phyloP scores from a whole-genome alignment of 2,329 filamentous ascomycete species.

The Neodidymelliopsis sp. region DNA sequence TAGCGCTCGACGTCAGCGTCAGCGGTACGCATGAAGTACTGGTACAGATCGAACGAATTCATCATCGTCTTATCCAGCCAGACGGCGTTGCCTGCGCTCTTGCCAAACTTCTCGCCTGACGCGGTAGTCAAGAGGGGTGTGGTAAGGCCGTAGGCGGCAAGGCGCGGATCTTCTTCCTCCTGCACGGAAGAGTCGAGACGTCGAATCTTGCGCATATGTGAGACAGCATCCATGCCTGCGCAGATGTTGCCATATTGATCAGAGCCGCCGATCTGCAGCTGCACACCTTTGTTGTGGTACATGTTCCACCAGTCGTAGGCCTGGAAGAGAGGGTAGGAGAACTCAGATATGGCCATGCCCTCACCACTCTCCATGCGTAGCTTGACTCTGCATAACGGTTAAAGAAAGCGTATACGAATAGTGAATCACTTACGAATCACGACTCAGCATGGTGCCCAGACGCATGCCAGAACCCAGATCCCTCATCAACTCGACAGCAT shows the following conservation, averaged over 20 bases:
- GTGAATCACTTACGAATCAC: constrained; percentile 75
- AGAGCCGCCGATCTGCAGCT: constrained; percentile 91
- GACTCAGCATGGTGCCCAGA: constrained; percentile 84
- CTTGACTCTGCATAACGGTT: constrained; percentile 67
- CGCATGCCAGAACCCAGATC: constrained; percentile 76
- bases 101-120: constrained; percentile 90
- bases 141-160: constrained; percentile 80
- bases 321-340: constrained; percentile 91
- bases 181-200: constrained; percentile 17
- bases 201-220: constrained; percentile 66
- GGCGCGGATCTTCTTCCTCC: constrained; percentile 45
- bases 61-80: constrained; percentile 90
- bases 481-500: constrained; percentile 77
- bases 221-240: constrained; percentile 85
- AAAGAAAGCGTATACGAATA: constrained; percentile 9
- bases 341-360: constrained; percentile 94
- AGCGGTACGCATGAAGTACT: constrained; percentile 83
- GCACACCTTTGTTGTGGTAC: constrained; percentile 71
- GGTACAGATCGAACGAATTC: constrained; percentile 83
- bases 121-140: constrained; percentile 88
- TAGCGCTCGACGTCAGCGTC: constrained; percentile 84
- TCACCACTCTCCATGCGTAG: constrained; percentile 83
- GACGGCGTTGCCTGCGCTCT: constrained; percentile 90
- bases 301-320: constrained; percentile 97
- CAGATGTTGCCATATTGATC: constrained; percentile 98